Evolutionary conservation across 768 basidiomycete species (phyloP).

Genomic region (Boletus vinaceobasis): DNA sequence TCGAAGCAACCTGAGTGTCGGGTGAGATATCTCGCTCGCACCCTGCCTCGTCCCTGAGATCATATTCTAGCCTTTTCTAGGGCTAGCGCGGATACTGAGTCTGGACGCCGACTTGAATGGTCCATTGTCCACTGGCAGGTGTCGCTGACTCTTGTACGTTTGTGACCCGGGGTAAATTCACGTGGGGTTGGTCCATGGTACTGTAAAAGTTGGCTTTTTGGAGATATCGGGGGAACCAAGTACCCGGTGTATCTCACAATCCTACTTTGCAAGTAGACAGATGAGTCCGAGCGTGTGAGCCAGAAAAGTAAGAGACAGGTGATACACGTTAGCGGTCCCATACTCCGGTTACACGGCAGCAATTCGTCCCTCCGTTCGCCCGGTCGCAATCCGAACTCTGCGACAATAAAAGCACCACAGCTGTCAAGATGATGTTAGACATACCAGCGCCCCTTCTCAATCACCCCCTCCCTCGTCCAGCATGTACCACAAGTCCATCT

Average conservation of each 20-base stretch:
- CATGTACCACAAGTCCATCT: constrained; percentile 60
- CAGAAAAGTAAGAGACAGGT: background rate
- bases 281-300: too few species aligned
- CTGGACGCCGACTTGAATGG: too few species aligned
- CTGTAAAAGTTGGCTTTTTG: too few species aligned
- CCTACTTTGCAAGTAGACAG: background rate
- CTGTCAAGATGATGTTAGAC: background rate
- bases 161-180: background rate
- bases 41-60: too few species aligned
- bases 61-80: too few species aligned
- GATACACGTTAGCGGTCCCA: background rate
- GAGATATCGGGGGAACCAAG: background rate
- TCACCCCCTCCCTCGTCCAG: background rate
- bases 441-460: background rate
- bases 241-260: background rate
- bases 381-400: background rate
- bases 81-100: too few species aligned
- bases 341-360: constrained; percentile 2
- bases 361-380: background rate
- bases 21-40: too few species aligned
- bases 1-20: too few species aligned
- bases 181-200: background rate
- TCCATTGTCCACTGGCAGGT: too few species aligned
- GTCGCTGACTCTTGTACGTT: too few species aligned
- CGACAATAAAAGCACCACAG: constrained; percentile 5